Evolutionary conservation across 2,329 filamentous ascomycete genomes (phyloP).

Genomic region (Immersiporthe knoxdaviesiana): DNA sequence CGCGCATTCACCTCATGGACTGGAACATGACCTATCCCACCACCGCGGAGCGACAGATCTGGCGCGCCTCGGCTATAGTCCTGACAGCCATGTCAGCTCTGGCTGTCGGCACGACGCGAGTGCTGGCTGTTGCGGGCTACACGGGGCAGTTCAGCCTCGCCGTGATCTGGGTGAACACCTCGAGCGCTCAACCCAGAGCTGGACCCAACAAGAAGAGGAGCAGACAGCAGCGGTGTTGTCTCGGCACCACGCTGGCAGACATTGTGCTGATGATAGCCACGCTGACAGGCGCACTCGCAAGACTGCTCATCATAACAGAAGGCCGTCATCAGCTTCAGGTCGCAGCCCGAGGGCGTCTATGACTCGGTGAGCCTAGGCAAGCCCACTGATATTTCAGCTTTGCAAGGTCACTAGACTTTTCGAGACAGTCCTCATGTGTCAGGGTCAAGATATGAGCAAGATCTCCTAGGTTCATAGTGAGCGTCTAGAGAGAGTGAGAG

Average conservation of each 20-base stretch:
- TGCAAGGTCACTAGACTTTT: no score
- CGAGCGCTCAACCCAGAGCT: no score
- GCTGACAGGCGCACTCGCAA: neutral
- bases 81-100: neutral
- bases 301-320: neutral
- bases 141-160: neutral
- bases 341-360: neutral
- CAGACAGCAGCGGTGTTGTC: neutral
- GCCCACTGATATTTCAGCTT: neutral
- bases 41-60: neutral
- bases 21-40: constrained; percentile 3
- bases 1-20: constrained; percentile 6
- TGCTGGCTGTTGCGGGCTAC: neutral
- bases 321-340: neutral
- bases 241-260: neutral
- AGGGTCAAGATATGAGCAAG: no score
- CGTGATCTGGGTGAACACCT: neutral
- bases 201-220: no score
- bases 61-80: neutral
- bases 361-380: neutral
- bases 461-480: no score
- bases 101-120: neutral
- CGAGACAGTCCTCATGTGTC: no score
- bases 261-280: neutral
- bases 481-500: no score